phyloP scores from a whole-genome alignment of 495 filamentous ascomycete genomes.

The Trichocladium uniseriatum region DNA sequence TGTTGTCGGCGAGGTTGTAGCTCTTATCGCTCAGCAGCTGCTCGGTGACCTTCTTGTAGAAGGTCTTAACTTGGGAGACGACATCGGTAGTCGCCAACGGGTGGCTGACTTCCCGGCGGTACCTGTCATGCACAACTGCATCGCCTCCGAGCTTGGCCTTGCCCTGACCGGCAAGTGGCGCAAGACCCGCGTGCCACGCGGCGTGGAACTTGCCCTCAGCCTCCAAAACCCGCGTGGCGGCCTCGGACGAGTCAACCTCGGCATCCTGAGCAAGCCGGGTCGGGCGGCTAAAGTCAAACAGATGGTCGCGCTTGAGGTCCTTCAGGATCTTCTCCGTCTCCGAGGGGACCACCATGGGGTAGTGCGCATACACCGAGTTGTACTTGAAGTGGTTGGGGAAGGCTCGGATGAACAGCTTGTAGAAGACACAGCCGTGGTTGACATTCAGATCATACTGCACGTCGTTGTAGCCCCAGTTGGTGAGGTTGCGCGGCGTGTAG shows the following conservation, averaged over 20 bases:
- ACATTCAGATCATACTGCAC: constrained; percentile 44
- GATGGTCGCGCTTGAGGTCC: constrained; percentile 55
- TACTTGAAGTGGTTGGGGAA: constrained; percentile 72
- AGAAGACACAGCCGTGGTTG: constrained; percentile 75
- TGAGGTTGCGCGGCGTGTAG: constrained; percentile 66
- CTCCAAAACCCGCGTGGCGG: constrained; percentile 53
- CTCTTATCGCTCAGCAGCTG: constrained; percentile 55
- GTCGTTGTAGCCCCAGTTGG: constrained; percentile 63
- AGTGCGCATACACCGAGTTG: constrained; percentile 82
- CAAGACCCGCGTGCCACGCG: constrained; percentile 50
- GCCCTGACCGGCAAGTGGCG: constrained; percentile 39
- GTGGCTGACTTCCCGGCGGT: constrained; percentile 46
- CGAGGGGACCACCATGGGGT: constrained; percentile 62
- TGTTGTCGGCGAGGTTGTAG: constrained; percentile 47
- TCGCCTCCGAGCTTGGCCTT: constrained; percentile 49
- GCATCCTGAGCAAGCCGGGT: constrained; percentile 40
- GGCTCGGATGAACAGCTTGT: constrained; percentile 69
- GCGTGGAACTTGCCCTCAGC: constrained; percentile 55
- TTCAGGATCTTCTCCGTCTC: constrained; percentile 70
- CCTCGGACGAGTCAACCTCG: constrained; percentile 51
- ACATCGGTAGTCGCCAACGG: constrained; percentile 51
- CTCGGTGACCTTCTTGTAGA: constrained; percentile 57
- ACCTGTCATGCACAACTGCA: constrained; percentile 33
- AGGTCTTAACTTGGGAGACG: constrained; percentile 46
- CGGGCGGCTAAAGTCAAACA: constrained; percentile 65